phyloP scores from a whole-genome alignment of 228 moss, liverwort and hornwort genomes.

The Sphagnum fallax region DNA sequence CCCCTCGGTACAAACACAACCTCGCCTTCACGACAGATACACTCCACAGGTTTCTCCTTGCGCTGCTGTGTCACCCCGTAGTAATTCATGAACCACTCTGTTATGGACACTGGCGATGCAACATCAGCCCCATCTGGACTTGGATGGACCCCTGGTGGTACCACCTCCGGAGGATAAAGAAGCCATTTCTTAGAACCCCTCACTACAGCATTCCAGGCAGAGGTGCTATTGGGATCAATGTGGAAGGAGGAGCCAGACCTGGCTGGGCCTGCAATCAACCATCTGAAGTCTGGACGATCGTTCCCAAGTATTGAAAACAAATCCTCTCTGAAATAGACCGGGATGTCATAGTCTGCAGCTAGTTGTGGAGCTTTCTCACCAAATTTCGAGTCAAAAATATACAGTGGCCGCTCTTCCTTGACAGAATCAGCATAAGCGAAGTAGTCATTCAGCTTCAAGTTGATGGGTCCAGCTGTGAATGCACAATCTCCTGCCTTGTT shows the following conservation, averaged over 20 bases:
- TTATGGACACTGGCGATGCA: constrained; percentile 89
- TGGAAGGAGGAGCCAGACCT: constrained; percentile 97
- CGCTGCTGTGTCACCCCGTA: constrained; percentile 64
- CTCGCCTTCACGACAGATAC: constrained; percentile 81
- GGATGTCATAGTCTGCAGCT: constrained; percentile 68
- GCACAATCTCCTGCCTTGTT: constrained; percentile 47
- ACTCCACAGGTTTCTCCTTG: constrained; percentile 79
- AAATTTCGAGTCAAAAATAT: constrained; percentile 88
- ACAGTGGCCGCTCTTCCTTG: constrained; percentile 82
- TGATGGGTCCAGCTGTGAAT: constrained; percentile 77
- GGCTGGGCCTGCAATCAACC: constrained; percentile 87
- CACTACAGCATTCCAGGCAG: constrained; percentile 95
- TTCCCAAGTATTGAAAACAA: constrained; percentile 68
- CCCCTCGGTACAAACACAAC: constrained; percentile 84
- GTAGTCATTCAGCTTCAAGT: constrained; percentile 60
- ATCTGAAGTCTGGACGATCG: constrained; percentile 81
- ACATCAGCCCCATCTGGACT: constrained; percentile 95
- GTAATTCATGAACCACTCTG: constrained; percentile 98
- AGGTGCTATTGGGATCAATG: constrained; percentile 93
- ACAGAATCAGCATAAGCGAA: constrained; percentile 69
- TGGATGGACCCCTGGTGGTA: constrained; percentile 87
- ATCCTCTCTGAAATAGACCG: constrained; percentile 69
- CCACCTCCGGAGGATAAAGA: constrained; percentile 76
- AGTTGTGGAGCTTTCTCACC: constrained; percentile 69
- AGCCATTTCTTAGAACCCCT: constrained; percentile 93